Evolutionary conservation across 352 stramenopile species (phyloP), one percentile per base, ranked within the genome.

Genomic region (Globisporangium iwayamae): DNA sequence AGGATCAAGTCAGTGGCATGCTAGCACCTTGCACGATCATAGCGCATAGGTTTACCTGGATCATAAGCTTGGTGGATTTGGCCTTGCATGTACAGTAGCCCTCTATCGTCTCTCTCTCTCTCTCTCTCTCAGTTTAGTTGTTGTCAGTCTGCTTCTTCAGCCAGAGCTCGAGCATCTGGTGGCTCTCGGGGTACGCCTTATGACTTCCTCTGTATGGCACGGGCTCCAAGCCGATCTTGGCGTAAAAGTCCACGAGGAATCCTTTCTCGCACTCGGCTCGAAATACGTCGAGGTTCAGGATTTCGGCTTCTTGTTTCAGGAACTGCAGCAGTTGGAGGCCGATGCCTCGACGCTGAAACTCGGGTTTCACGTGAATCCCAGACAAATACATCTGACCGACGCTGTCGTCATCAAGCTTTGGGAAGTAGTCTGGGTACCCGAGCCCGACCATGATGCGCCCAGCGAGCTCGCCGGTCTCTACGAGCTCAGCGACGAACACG

Each of bases 101-200:
- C 25, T 28, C 25, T 28, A 28, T 28, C 25, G 1, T 5, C 32
- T 36, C 32, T 9, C 32, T 36, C 32, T 9, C 32, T 36, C 32
- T 36, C 32, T 9, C 32, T 36, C 32, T 9, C 7, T 36, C 32
- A 36, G 4, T 36, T 61, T 43, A 18, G 11, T 51, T 28, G 16
- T 25, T 61, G 38, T 14, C 50, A 16, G 28, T 41, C 18, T 1
- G 22, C 45, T 51, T 51, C 38, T 61, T 57, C 22, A 78, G 54
- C 69, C 66, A 74, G 36, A 79, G 60, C 56, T 79, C 72, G 66
- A 79, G 69, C 72, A 79, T 79, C 57, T 74, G 66, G 62, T 79
- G 72, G 13, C 30, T 63, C 22, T 71, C 64, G 0, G 73, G 73
- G 51, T 80, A 80, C 47, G 65, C 67, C 3, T 68, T 65, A 38